phyloP scores from a whole-genome alignment of 768 basidiomycete species.

The Saitozyma sp. region DNA sequence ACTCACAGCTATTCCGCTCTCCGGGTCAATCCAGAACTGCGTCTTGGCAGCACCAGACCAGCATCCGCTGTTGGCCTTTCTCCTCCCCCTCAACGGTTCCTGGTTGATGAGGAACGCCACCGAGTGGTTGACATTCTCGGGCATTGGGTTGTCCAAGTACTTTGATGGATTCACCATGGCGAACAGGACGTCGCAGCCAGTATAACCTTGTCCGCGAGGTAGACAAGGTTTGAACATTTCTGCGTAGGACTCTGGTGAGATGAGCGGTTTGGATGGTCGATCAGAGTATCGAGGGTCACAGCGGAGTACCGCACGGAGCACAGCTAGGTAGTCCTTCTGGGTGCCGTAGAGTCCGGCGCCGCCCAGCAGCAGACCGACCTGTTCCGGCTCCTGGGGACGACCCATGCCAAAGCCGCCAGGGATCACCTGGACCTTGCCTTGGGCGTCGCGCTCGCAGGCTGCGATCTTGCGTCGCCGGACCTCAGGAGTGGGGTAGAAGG shows the following conservation, averaged over 20 bases:
- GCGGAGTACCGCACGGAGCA: constrained; percentile 37
- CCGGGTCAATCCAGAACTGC: constrained; percentile 41
- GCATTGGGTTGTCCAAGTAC: constrained; percentile 11
- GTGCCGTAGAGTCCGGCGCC: constrained; percentile 45
- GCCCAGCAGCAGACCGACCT: constrained; percentile 10
- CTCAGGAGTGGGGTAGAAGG: constrained; percentile 19
- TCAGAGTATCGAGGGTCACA: constrained; percentile 16
- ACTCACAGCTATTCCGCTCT: constrained; percentile 26
- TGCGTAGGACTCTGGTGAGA: constrained; percentile 24
- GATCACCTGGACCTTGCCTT: neutral
- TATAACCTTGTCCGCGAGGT: constrained; percentile 8
- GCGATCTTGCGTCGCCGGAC: constrained; percentile 12
- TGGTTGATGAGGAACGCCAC: constrained; percentile 25
- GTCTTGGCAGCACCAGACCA: constrained; percentile 34
- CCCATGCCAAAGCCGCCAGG: neutral
- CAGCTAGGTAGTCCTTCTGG: constrained; percentile 29
- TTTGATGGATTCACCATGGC: constrained; percentile 4
- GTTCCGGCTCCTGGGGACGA: neutral
- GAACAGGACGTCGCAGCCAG: constrained; percentile 9
- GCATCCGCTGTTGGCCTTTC: constrained; percentile 33
- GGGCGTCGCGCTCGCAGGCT: constrained; percentile 3
- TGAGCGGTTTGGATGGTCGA: constrained; percentile 14
- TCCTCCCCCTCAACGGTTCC: constrained; percentile 21
- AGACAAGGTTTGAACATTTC: constrained; percentile 31
- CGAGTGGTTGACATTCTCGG: constrained; percentile 25